Evolutionary conservation across 2,329 filamentous ascomycete genomes (phyloP), one percentile per base, ranked within the genome.

Genomic region (Epichloe sylvatica): DNA sequence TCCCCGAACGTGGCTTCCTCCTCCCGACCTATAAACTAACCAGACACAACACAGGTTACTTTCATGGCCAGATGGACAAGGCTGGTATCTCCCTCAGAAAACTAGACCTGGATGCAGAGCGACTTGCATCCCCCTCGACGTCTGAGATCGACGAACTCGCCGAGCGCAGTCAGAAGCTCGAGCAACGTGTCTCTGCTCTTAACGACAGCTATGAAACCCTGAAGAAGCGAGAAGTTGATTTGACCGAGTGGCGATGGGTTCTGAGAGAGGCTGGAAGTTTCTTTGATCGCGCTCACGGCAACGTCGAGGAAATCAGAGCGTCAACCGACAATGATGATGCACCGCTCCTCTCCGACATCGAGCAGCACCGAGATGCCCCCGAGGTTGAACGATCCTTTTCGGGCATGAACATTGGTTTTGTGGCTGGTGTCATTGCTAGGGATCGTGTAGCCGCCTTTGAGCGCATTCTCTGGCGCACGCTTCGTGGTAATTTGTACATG

Each of bases 161-260:
- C 51, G 91, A 97, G 65, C 86, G 91, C 61, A 87, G 88, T 66
- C 87, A 97, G 70, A 85, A 82, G 67, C 77, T 98, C 50, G 92
- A 98, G 70, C 86, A 94, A 71, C 81, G 92, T 54, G 81, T 98
- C 57, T 83, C 81, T 51, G 91, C 90, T 57, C 72, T 98, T 54
- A 97, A 97, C 66, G 92, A 97, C 64, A 97, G 90, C 72, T 97
- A 98, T 69, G 92, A 98, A 73, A 96, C 89, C 15, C 71, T 98
- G 66, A 97, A 97, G 79, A 96, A 92, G 73, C 83, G 91, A 51
- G 92, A 97, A 73, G 87, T 94, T 52, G 92, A 98, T 67, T 75
- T 98, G 60, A 94, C 86, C 11, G 92, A 98, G 71, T 97, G 92
- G 92, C 85, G 94, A 62, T 97, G 91, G 88, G 94, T 98, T 47